These are phyloP conservation scores for Malassezia globosa DNA, from an alignment of 1,284 basidiomycete species.

Conservation along the genomic window DNA sequence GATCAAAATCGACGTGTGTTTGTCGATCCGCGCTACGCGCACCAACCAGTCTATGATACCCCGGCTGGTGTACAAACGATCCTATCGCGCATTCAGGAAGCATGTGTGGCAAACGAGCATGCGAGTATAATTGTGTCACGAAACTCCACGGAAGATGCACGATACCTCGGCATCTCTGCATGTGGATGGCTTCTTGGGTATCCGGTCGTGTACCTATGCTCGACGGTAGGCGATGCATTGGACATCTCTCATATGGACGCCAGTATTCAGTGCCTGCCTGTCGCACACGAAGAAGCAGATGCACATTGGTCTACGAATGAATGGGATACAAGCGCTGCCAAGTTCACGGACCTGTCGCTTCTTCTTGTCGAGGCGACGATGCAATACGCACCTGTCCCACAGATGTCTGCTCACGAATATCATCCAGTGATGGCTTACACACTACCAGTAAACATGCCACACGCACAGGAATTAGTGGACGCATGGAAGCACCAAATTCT, in stretches of 20 bases:
- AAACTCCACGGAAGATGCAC: neutral
- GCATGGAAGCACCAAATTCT: neutral
- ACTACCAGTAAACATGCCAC: neutral
- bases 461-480: neutral
- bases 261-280: neutral
- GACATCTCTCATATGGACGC: neutral
- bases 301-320: neutral
- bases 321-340: neutral
- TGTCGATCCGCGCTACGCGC: neutral
- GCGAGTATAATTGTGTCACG: neutral
- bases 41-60: neutral
- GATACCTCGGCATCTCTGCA: neutral
- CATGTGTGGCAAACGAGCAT: neutral
- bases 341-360: neutral
- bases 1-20: neutral
- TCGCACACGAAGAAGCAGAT: too few species aligned
- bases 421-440: constrained; percentile 1
- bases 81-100: neutral
- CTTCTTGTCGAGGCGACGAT: neutral
- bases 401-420: neutral
- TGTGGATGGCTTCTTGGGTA: constrained; percentile 12
- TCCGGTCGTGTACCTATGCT: constrained; percentile 6
- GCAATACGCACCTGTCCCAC: neutral
- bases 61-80: neutral
- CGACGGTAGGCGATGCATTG: neutral